Evolutionary conservation across 768 basidiomycete species (phyloP).

Genomic region (Boletus pseudo-olivaceus): DNA sequence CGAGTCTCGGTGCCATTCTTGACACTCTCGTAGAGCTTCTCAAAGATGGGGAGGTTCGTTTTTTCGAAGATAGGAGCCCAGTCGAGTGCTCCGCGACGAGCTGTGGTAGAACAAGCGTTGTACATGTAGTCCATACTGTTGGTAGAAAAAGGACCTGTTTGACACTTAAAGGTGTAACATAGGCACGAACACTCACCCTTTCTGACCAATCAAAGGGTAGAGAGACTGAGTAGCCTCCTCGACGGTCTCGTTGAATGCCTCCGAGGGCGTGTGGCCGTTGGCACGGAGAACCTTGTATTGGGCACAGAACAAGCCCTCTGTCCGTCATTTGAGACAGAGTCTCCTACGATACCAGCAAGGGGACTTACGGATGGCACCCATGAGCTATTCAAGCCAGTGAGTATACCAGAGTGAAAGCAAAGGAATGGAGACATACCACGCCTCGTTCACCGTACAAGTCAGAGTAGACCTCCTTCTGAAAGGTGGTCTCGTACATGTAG

Average conservation of each 20-base stretch:
- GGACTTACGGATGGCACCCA: conserved; percentile 89
- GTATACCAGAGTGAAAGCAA: neutral
- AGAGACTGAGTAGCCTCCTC: conserved; percentile 99
- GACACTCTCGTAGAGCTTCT: conserved; percentile 92
- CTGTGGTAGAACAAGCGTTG: conserved; percentile 98
- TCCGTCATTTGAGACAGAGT: conserved; percentile 5
- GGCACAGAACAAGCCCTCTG: conserved; percentile 97
- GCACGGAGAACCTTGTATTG: conserved; percentile 98
- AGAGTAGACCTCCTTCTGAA: conserved; percentile 99
- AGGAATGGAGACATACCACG: conserved; percentile 62
- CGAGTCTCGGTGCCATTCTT: conserved; percentile 95
- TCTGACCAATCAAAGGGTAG: conserved; percentile 93
- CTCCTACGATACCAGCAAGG: neutral
- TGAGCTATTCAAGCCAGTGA: conserved; percentile 53
- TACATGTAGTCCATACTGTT: conserved; percentile 98
- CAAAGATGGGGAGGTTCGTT: conserved; percentile 92
- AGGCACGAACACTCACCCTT: conserved; percentile 56
- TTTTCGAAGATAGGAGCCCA: conserved; percentile 98
- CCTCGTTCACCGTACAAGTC: conserved; percentile 99
- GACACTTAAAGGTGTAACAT: neutral
- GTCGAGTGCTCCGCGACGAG: conserved; percentile 97
- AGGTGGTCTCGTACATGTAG: conserved; percentile 98
- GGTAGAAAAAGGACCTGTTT: neutral
- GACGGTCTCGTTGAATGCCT: conserved; percentile 99
- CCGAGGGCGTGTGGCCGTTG: conserved; percentile 95